Conservation (phyloP, 345 rosid genomes). For the Populus euphratica region DNA sequence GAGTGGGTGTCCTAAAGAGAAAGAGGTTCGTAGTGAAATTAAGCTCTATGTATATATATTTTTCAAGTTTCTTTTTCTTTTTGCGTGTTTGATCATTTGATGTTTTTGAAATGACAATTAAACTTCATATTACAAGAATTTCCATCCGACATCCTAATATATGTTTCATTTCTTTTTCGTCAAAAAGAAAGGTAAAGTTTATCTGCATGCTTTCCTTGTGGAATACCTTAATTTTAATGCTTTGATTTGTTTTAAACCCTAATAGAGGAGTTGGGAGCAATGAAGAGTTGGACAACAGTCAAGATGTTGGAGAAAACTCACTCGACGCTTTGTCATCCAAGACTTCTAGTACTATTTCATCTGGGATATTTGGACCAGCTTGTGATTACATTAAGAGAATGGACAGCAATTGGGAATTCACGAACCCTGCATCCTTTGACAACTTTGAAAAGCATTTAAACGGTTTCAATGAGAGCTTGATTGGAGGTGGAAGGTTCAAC, state of each 20-base stretch:
- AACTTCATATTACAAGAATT: neutral
- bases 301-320: constrained; percentile 53
- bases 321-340: constrained; percentile 48
- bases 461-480: constrained; percentile 14
- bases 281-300: constrained; percentile 35
- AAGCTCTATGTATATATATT: neutral
- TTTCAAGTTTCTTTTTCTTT: neutral
- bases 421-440: constrained; percentile 29
- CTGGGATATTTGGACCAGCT: constrained; percentile 40
- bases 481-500: constrained; percentile 38
- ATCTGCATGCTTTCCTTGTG: neutral
- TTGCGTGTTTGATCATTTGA: neutral
- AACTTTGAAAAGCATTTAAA: constrained; percentile 34
- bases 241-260: neutral
- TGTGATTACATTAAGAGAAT: constrained; percentile 46
- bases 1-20: neutral
- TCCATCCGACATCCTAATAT: neutral
- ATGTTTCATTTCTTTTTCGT: neutral
- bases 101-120: neutral
- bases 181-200: neutral
- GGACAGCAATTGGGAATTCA: constrained; percentile 41
- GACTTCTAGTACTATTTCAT: constrained; percentile 26
- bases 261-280: constrained; percentile 42
- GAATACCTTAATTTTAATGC: neutral
- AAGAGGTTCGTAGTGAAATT: neutral